A percentile compares a stretch with the other conserved stretches of the same genome.
phyloP scores from a whole-genome alignment of 352 stramenopile species.

The Phytophthora syringae region DNA sequence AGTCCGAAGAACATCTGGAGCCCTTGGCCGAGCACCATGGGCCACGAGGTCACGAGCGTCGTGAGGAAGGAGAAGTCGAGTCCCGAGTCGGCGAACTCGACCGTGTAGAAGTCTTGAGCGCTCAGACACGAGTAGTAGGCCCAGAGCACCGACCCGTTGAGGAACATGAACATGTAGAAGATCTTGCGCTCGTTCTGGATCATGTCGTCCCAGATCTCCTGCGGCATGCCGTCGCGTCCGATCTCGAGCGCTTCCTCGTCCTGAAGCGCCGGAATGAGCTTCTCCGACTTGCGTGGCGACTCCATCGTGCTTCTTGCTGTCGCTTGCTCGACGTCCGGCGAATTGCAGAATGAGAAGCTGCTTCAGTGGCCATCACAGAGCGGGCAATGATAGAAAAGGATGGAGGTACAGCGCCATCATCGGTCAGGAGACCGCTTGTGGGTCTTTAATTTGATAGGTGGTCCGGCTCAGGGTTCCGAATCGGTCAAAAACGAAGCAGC shows the following conservation, averaged over 20 bases:
- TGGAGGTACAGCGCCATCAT: conserved; percentile 7
- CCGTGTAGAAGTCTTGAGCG: conserved; percentile 66
- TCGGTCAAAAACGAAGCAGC: conserved; percentile 10
- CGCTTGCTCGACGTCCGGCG: too few species aligned
- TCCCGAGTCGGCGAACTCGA: conserved; percentile 51
- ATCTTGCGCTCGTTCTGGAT: conserved; percentile 54
- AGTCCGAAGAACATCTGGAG: conserved; percentile 64
- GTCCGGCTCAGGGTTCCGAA: conserved; percentile 30
- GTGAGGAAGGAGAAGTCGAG: conserved; percentile 77
- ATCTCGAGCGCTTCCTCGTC: conserved; percentile 34
- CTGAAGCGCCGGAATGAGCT: conserved; percentile 39
- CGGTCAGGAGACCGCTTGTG: background rate
- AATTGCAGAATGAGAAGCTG: conserved; percentile 37
- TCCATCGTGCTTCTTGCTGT: too few species aligned
- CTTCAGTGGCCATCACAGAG: background rate
- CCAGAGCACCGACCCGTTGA: conserved; percentile 77
- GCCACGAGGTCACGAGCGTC: conserved; percentile 62
- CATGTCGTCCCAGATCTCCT: conserved; percentile 70
- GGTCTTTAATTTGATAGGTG: background rate
- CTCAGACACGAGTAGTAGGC: conserved; percentile 80
- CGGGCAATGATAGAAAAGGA: conserved; percentile 17
- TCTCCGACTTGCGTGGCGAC: conserved; percentile 44
- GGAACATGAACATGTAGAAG: conserved; percentile 74
- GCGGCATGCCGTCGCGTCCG: conserved; percentile 48
- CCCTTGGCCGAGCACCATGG: conserved; percentile 57